Base-by-base conservation (phyloP, 495 filamentous ascomycete genomes). In the Aspergillus hancockii region DNA sequence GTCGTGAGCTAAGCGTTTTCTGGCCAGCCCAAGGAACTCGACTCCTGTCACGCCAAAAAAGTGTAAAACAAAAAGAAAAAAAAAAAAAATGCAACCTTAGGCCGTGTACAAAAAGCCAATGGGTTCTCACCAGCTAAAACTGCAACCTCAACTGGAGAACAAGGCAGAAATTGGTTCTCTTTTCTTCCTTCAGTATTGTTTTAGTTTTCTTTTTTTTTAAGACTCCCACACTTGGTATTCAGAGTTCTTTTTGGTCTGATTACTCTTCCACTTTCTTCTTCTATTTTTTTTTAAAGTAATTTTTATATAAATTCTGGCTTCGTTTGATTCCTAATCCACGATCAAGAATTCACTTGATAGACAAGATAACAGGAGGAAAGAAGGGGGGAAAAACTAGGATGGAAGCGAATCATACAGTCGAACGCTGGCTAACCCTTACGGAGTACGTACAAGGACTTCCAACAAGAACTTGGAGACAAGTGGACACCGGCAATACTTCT, bases 401-500 rank as follows among this genome's bases (percentile, higher is more conserved):
- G 18, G 19, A 22, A 55, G 47, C 49, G 45, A 55, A 63, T 61
- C 53, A 59, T 65, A 55, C 62, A 62, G 58, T 49, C 51, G 21
- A 49, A 58, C 51, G 38, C 47, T 54, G 57, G 52, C 40, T 47
- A 34, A 49, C 49, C 55, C 55, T 61, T 62, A 49, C 56, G 19
- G 32, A 23, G n/a, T 47, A 47, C 19, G 43, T 47, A 47, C 43
- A 47, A 12, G n/a, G 10, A n/a, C 41, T 62, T 54, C 61, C 31
- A 47, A 45, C 49, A 54, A 55, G 36, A 49, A 66, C 60, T 60
- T 69, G 60, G 62, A 65, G 60, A 61, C 51, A 43, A 55, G 63
- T 63, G 63, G 64, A 46, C 58, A 36, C 59, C 64, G 67, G 67
- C 56, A 65, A 59, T 58, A 60, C 63, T 34, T 60, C 52, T 61